phyloP scores from a whole-genome alignment of 1,139 yeast species.

The Zygotorulaspora mrakii region DNA sequence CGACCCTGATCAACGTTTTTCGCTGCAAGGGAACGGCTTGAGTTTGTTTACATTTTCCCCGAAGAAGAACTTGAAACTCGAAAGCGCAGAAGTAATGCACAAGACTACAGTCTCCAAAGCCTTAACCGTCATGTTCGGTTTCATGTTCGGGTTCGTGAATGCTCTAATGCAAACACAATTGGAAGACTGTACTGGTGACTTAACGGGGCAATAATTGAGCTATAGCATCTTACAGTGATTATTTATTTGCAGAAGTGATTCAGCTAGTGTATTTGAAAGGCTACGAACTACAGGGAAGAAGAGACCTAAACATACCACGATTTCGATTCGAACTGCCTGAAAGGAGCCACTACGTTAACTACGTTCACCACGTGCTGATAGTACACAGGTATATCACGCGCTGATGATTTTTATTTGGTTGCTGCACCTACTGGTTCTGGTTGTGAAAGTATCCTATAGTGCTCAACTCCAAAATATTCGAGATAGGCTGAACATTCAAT shows the following conservation, averaged over 20 bases:
- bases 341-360: too few relatives aligned
- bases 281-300: too few relatives aligned
- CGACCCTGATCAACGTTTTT: too few relatives aligned
- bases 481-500: constrained; percentile 13
- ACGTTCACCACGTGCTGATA: too few relatives aligned
- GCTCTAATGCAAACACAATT: not conserved
- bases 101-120: not conserved
- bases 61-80: constrained; percentile 3
- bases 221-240: too few relatives aligned
- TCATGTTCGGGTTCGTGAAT: not conserved
- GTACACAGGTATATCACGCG: too few relatives aligned
- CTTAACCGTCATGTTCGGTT: not conserved
- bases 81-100: not conserved
- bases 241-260: too few relatives aligned
- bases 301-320: too few relatives aligned
- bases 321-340: too few relatives aligned
- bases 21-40: not conserved
- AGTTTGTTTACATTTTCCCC: constrained; percentile 3
- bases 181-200: too few relatives aligned
- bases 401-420: constrained; percentile 9
- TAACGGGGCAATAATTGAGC: too few relatives aligned
- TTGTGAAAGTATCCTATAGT: constrained; percentile 6
- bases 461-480: constrained; percentile 21
- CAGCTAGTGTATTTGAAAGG: too few relatives aligned
- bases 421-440: constrained; percentile 5